Percentiles rank a stretch among this genome's conserved stretches.
These are phyloP conservation scores for Eruca vesicaria DNA, from an alignment of 441 rosid species.

Conservation along the genomic window DNA sequence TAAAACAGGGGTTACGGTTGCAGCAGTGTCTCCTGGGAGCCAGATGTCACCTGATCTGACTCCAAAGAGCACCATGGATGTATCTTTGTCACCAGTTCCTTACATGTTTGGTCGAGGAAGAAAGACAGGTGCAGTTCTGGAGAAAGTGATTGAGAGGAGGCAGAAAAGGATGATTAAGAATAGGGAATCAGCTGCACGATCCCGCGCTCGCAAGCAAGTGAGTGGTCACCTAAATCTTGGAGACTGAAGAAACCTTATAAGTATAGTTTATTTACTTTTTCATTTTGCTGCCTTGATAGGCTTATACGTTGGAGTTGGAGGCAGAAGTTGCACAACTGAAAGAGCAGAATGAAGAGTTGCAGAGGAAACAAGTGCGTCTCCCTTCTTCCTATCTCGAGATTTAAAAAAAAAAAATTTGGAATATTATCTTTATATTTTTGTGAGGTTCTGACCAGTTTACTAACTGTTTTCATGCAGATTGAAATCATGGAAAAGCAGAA, in stretches of 20 bases:
- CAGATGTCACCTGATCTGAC: conserved; percentile 56
- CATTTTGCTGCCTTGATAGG: conserved; percentile 42
- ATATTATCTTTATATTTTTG: conserved; percentile 4
- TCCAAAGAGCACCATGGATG: conserved; percentile 43
- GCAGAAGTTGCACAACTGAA: conserved; percentile 67
- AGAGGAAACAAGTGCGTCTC: conserved; percentile 52
- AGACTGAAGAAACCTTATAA: background rate
- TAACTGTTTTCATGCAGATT: conserved; percentile 43
- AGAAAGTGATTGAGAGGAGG: conserved; percentile 81
- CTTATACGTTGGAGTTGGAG: conserved; percentile 71
- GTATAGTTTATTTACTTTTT: background rate
- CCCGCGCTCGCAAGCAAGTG: conserved; percentile 82
- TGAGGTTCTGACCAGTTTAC: conserved; percentile 11
- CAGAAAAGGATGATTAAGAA: conserved; percentile 82
- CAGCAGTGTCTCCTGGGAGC: conserved; percentile 50
- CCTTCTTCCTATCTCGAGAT: conserved; percentile 1
- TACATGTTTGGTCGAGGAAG: conserved; percentile 59
- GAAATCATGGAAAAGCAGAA: conserved; percentile 49
- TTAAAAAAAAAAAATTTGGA: too few species aligned
- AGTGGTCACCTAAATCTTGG: conserved; percentile 12
- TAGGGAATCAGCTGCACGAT: conserved; percentile 81
- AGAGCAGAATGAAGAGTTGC: conserved; percentile 57
- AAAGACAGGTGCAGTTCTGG: conserved; percentile 51
- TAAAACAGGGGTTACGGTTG: conserved; percentile 53
- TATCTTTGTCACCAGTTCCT: conserved; percentile 60